Percentiles rank a stretch among this genome's conserved stretches.
Conservation (phyloP, 148 eudicot genomes). For the Fagopyrum homotropicum region DNA sequence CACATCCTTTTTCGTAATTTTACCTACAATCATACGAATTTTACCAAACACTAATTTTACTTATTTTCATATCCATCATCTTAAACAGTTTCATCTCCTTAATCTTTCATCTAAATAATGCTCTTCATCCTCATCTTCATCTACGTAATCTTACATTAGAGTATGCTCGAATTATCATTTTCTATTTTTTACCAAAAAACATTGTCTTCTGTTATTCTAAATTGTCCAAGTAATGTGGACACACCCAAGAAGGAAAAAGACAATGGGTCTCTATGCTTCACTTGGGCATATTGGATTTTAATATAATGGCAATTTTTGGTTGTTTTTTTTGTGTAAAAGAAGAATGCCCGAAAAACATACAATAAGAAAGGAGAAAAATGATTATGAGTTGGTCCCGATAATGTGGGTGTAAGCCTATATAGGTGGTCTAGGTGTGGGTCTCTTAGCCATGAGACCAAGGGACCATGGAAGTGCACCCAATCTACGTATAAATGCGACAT, state of each 20-base stretch:
- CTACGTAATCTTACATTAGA: no score
- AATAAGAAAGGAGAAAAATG: background rate
- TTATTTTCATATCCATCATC: no score
- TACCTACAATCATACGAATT: no score
- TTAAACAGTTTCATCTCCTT: no score
- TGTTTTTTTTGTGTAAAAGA: background rate
- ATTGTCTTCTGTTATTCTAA: background rate
- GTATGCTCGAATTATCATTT: no score
- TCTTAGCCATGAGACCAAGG: background rate
- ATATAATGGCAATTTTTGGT: background rate
- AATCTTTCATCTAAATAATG: no score
- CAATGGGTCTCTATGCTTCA: background rate
- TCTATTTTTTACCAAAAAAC: no score
- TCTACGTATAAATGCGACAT: conserved; percentile 1
- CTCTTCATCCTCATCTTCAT: no score
- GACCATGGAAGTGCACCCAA: background rate
- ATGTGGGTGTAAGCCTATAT: background rate
- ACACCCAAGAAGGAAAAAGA: background rate
- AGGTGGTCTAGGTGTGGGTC: background rate
- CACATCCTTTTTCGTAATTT: no score
- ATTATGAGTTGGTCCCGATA: background rate
- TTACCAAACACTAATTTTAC: no score
- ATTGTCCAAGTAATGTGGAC: background rate
- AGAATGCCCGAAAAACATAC: background rate
- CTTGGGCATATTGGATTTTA: background rate